Percentiles rank a stretch among this genome's conserved stretches.
These are phyloP conservation scores for Tolypocladium tropicale DNA, from an alignment of 2,329 filamentous ascomycete genomes.

Conservation along the genomic window DNA sequence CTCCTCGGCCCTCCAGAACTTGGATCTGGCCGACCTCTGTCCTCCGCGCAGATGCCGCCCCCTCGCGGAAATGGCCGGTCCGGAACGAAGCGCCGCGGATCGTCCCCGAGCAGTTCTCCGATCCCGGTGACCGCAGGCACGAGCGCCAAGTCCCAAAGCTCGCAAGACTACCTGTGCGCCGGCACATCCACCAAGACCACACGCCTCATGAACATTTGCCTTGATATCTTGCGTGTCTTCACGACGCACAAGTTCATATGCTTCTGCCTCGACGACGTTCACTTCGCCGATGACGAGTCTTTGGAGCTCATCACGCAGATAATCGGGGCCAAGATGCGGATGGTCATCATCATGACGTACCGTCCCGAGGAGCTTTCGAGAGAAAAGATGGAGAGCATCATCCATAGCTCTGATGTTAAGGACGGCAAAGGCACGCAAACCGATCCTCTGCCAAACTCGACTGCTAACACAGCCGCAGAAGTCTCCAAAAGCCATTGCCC, in stretches of 20 bases:
- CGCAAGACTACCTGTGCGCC: slow-evolving; percentile 49
- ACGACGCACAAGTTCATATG: slow-evolving; percentile 79
- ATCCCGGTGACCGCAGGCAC: slow-evolving; percentile 19
- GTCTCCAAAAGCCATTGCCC: slow-evolving; percentile 36
- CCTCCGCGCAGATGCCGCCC: slow-evolving; percentile 21
- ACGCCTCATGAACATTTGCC: slow-evolving; percentile 75
- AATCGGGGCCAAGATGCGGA: slow-evolving; percentile 64
- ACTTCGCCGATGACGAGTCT: slow-evolving; percentile 83
- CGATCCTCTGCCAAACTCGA: background rate
- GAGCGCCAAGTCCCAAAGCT: slow-evolving; percentile 35
- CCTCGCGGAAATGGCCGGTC: slow-evolving; percentile 20
- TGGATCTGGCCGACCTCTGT: slow-evolving; percentile 22
- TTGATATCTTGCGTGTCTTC: slow-evolving; percentile 76
- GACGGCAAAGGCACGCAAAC: slow-evolving; percentile 32
- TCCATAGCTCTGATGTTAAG: slow-evolving; percentile 38
- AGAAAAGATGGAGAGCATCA: slow-evolving; percentile 42
- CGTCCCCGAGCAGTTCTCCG: slow-evolving; percentile 37
- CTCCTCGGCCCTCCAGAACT: slow-evolving; percentile 42
- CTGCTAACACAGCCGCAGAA: slow-evolving; percentile 23
- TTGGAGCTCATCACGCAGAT: slow-evolving; percentile 76
- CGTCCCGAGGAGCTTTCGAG: slow-evolving; percentile 54
- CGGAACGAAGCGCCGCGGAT: slow-evolving; percentile 32
- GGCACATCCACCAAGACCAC: slow-evolving; percentile 53
- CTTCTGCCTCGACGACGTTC: slow-evolving; percentile 79
- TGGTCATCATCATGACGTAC: slow-evolving; percentile 73